phyloP scores from a whole-genome alignment of 2,329 filamentous ascomycete genomes.

The Stachybotrys echinatus region DNA sequence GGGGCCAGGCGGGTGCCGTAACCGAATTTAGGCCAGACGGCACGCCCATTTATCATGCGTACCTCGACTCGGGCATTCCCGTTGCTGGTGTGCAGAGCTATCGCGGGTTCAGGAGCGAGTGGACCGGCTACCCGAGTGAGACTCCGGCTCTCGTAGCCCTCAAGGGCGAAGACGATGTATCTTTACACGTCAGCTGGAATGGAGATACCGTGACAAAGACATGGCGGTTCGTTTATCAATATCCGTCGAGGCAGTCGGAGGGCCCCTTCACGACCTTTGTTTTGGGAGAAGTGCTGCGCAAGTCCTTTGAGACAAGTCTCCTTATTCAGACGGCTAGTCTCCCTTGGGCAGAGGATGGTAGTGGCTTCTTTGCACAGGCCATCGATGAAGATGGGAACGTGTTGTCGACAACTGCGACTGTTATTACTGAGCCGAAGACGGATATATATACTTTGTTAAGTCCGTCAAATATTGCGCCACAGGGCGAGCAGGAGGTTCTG shows the following conservation, averaged over 20 bases:
- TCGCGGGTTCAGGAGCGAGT: conserved; percentile 47
- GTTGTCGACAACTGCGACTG: neutral
- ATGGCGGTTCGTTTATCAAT: conserved; percentile 8
- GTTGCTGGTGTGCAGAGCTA: conserved; percentile 44
- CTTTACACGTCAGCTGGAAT: conserved; percentile 10
- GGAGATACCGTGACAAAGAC: conserved; percentile 8
- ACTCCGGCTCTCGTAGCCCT: conserved; percentile 17
- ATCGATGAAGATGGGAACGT: conserved; percentile 5
- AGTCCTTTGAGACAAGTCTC: conserved; percentile 7
- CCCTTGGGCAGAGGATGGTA: neutral
- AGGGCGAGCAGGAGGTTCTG: too few relatives aligned
- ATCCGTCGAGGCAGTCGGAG: conserved; percentile 1
- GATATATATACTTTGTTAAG: too few relatives aligned
- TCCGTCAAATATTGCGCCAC: too few relatives aligned
- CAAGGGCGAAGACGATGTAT: neutral
- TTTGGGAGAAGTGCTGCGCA: conserved; percentile 5
- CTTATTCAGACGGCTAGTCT: neutral
- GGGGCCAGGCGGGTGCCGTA: conserved; percentile 46
- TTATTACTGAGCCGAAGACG: too few relatives aligned
- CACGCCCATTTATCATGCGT: conserved; percentile 44
- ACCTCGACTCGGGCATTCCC: conserved; percentile 33
- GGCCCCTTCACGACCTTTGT: too few relatives aligned
- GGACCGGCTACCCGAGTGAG: conserved; percentile 39
- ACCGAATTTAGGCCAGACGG: conserved; percentile 42
- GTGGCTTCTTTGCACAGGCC: conserved; percentile 7